Percentiles rank a stretch among this genome's conserved stretches.
Conservation (phyloP, 345 rosid genomes). For the Populus davidiana region DNA sequence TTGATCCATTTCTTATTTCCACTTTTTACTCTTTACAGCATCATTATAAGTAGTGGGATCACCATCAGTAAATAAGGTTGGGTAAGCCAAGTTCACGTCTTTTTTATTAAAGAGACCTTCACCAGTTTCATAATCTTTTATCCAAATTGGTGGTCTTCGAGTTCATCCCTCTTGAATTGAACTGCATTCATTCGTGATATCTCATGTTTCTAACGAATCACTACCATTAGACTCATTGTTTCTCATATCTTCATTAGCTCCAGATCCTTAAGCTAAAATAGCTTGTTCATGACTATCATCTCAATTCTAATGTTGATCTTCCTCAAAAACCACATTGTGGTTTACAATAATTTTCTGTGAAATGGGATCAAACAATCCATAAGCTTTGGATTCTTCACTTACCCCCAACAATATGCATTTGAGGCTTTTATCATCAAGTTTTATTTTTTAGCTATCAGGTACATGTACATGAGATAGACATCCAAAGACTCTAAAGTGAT, state of each 20-base stretch:
- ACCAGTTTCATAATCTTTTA: background rate
- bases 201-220: too few species aligned
- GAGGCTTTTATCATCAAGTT: background rate
- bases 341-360: background rate
- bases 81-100: background rate
- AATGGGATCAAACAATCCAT: background rate
- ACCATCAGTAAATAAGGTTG: background rate
- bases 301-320: background rate
- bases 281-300: background rate
- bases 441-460: background rate
- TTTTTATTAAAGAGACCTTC: background rate
- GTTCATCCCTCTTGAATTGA: background rate
- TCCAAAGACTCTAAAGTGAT: background rate
- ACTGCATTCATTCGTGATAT: too few species aligned
- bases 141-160: conserved; percentile 3
- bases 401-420: background rate
- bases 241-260: background rate
- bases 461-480: background rate
- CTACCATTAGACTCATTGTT: too few species aligned
- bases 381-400: background rate
- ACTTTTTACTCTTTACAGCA: background rate
- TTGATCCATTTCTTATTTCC: background rate
- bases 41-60: background rate
- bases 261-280: background rate
- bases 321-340: background rate